A percentile compares a stretch with the other conserved stretches of the same genome.
These are phyloP conservation scores for Geosiphon pyriformis DNA, from an alignment of 192 early-diverging fungal genomes.

Conservation along the genomic window DNA sequence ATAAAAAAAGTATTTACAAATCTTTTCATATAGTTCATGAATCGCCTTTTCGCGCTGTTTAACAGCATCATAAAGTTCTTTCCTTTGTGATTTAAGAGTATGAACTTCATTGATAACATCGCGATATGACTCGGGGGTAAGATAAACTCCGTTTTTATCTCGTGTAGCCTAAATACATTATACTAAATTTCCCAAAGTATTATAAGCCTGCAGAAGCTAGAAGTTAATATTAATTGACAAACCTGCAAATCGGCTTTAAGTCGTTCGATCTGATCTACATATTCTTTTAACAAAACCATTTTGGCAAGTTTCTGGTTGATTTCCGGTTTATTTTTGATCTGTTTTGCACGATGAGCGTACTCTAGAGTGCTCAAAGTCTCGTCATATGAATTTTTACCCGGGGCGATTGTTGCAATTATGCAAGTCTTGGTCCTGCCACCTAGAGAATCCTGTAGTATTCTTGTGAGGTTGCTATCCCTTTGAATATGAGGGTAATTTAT, in stretches of 20 bases:
- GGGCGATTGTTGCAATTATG: constrained; percentile 92
- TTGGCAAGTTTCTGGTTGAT: constrained; percentile 77
- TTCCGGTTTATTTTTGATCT: constrained; percentile 71
- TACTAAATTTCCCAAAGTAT: constrained; percentile 1
- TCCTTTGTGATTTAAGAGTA: constrained; percentile 37
- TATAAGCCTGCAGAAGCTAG: background rate
- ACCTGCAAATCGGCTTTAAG: constrained; percentile 71
- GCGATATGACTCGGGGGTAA: constrained; percentile 63
- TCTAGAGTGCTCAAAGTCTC: constrained; percentile 74
- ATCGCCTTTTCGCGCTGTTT: constrained; percentile 17
- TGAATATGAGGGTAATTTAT: background rate
- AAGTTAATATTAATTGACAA: background rate
- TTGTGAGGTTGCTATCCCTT: constrained; percentile 84
- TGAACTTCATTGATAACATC: constrained; percentile 45
- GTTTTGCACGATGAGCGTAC: constrained; percentile 74
- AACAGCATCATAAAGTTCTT: constrained; percentile 32
- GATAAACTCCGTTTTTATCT: constrained; percentile 78
- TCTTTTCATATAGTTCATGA: constrained; percentile 32
- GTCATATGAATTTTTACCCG: constrained; percentile 57
- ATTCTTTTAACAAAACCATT: constrained; percentile 75
- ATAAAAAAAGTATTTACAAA: too few species aligned
- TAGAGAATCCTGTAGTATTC: constrained; percentile 85
- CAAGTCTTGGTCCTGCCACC: constrained; percentile 90
- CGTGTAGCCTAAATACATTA: constrained; percentile 52
- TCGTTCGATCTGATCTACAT: constrained; percentile 72